Conservation (phyloP, 108 stramenopile genomes). For the Fragilaria crotonensis region DNA sequence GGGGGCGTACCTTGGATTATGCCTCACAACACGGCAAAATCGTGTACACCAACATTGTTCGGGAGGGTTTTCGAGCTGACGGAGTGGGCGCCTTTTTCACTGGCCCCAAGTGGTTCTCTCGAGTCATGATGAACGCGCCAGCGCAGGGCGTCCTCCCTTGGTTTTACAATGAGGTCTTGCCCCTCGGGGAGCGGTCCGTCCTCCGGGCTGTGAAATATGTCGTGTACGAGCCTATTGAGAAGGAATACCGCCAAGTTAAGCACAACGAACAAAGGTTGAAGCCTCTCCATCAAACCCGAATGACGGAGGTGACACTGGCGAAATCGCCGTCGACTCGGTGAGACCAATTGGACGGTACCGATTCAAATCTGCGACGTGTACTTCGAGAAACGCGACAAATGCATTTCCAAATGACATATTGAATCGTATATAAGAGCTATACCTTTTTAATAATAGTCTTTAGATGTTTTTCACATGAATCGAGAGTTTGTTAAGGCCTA, state of each 20-base stretch:
- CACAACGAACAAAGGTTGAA: too few relatives aligned
- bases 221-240: background rate
- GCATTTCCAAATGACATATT: too few relatives aligned
- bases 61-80: conserved; percentile 34
- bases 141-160: conserved; percentile 61
- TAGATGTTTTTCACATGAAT: too few relatives aligned
- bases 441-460: too few relatives aligned
- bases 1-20: conserved; percentile 63
- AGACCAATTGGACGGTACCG: too few relatives aligned
- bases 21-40: conserved; percentile 18
- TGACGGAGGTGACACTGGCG: too few relatives aligned
- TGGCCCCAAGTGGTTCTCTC: conserved; percentile 55
- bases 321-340: too few relatives aligned
- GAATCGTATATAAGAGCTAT: too few relatives aligned
- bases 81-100: conserved; percentile 70
- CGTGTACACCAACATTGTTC: conserved; percentile 38
- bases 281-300: too few relatives aligned
- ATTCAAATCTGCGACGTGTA: too few relatives aligned
- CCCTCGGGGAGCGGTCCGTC: conserved; percentile 50
- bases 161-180: conserved; percentile 78
- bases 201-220: conserved; percentile 10
- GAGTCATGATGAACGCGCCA: conserved; percentile 78
- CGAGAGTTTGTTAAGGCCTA: too few relatives aligned
- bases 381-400: too few relatives aligned
- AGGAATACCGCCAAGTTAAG: background rate